These are phyloP conservation scores for Acanthamoeba sp. DNA, from an alignment of 208 protist genomes.

Conservation along the genomic window DNA sequence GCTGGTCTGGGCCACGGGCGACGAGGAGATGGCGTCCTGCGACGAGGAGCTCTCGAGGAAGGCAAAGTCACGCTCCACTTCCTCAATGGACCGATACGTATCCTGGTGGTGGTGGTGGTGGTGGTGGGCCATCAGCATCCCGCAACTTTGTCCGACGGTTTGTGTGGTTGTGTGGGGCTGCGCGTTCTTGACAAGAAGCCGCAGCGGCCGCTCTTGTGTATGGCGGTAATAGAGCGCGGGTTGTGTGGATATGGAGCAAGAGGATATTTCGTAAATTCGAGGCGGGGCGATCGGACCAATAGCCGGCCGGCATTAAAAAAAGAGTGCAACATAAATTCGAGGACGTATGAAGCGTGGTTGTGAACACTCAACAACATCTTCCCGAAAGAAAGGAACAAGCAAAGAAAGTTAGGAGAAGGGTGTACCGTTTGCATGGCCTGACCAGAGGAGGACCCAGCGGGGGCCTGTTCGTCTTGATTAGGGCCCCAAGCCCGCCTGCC, in stretches of 20 bases:
- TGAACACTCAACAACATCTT: no score
- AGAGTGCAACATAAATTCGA: no score
- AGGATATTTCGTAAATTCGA: background rate
- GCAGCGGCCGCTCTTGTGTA: no score
- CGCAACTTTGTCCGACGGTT: no score
- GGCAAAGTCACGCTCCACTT: conserved; percentile 62
- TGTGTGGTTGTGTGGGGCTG: no score
- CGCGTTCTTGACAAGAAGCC: no score
- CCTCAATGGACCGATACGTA: conserved; percentile 28
- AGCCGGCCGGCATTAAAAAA: background rate
- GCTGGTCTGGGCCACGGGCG: background rate
- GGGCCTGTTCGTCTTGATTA: background rate
- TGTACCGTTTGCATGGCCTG: conserved; percentile 6
- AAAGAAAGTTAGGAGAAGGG: background rate
- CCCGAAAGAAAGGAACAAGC: no score
- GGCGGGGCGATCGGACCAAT: background rate
- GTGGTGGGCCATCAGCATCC: background rate
- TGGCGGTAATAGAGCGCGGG: background rate
- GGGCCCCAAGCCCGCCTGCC: background rate
- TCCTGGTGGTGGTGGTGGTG: background rate
- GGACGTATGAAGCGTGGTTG: no score
- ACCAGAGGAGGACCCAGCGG: background rate
- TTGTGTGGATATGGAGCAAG: background rate
- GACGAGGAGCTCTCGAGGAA: conserved; percentile 47
- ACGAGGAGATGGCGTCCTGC: background rate